Percentiles rank a stretch among this genome's conserved stretches.
Conservation (phyloP, 2,329 filamentous ascomycete genomes). For the Pseudopyrenochaeta lycopersici region DNA sequence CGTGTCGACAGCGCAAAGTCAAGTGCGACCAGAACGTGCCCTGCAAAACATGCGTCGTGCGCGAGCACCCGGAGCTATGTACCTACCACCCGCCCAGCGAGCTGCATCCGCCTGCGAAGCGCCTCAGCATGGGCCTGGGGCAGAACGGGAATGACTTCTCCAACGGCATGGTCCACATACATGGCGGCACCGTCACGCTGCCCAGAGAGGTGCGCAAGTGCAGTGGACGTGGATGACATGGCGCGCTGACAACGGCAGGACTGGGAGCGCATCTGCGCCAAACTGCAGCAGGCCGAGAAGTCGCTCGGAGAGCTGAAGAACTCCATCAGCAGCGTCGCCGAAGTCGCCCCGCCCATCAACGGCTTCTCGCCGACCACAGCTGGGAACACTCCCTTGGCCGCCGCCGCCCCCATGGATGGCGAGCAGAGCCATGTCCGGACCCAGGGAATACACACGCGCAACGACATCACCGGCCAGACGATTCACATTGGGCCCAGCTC, state of each 20-base stretch:
- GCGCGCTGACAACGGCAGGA: constrained; percentile 46
- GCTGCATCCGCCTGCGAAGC: constrained; percentile 51
- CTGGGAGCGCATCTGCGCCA: constrained; percentile 59
- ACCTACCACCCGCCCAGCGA: constrained; percentile 53
- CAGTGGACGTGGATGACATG: not conserved
- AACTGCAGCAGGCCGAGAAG: constrained; percentile 58
- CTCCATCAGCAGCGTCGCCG: constrained; percentile 49
- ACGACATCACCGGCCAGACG: constrained; percentile 67
- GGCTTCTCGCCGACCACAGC: constrained; percentile 44
- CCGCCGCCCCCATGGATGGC: constrained; percentile 46
- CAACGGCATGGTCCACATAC: constrained; percentile 50
- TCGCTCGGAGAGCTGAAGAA: constrained; percentile 56
- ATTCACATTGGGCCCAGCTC: constrained; percentile 70
- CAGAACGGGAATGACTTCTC: constrained; percentile 49
- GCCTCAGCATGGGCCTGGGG: constrained; percentile 42
- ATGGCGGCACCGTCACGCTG: constrained; percentile 50
- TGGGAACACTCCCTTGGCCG: constrained; percentile 44
- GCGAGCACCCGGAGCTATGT: constrained; percentile 61
- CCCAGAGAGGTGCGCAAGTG: constrained; percentile 45
- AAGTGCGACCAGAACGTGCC: constrained; percentile 59
- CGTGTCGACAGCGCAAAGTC: constrained; percentile 57
- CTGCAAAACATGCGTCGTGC: constrained; percentile 60
- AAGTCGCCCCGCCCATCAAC: constrained; percentile 44
- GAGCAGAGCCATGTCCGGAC: constrained; percentile 53
- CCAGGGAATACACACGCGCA: constrained; percentile 68